Conservation (phyloP, 2,329 filamentous ascomycete genomes). For the Colletotrichum salicis region DNA sequence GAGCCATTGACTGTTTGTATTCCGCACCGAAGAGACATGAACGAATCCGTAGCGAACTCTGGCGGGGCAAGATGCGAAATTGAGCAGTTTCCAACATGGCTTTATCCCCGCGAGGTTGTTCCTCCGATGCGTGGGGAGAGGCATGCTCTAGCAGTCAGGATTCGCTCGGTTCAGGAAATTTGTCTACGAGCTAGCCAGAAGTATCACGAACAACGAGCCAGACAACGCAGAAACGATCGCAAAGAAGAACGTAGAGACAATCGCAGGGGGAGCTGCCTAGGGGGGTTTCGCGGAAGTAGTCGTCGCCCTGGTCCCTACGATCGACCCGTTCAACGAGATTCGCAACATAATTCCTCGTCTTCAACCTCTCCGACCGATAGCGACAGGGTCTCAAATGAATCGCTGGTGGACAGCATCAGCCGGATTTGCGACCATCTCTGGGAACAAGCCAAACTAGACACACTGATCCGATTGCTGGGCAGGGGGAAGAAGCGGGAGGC, state of each 20-base stretch:
- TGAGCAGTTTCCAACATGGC: too few species aligned
- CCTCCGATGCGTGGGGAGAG: background rate
- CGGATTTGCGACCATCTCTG: slow-evolving; percentile 45
- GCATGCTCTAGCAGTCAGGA: background rate
- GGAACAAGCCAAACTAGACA: slow-evolving; percentile 43
- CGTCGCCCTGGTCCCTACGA: background rate
- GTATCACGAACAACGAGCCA: slow-evolving; percentile 37
- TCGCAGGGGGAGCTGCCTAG: too few species aligned
- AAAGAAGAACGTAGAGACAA: too few species aligned
- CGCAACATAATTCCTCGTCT: background rate
- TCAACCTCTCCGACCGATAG: background rate
- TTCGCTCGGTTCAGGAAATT: slow-evolving; percentile 37
- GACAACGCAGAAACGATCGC: background rate
- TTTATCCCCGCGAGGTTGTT: background rate
- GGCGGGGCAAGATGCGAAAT: too few species aligned
- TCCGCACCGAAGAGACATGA: background rate
- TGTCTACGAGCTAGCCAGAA: slow-evolving; percentile 39
- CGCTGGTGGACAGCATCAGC: slow-evolving; percentile 44
- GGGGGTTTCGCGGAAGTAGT: too few species aligned
- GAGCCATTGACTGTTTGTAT: background rate
- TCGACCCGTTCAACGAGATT: background rate
- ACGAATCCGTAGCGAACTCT: too few species aligned
- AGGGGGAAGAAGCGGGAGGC: slow-evolving; percentile 40
- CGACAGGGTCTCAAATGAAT: slow-evolving; percentile 36
- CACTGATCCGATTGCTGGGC: slow-evolving; percentile 41